phyloP scores from a whole-genome alignment of 1,139 yeast species.

The Barnettozyma hawaiiensis region DNA sequence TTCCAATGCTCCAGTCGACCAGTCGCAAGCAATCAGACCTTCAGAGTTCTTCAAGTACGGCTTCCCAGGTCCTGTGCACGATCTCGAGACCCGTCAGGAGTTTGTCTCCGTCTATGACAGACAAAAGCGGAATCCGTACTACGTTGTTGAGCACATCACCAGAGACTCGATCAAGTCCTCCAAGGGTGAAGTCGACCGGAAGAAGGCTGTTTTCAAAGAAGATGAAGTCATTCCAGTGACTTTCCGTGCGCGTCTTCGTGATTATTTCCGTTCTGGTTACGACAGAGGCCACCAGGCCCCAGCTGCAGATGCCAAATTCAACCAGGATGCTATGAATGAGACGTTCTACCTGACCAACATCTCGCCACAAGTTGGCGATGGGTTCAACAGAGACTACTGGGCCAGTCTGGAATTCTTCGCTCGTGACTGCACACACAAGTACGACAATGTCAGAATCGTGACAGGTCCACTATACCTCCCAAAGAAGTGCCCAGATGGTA shows the following conservation, averaged over 20 bases:
- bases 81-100: constrained; percentile 65
- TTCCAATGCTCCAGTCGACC: constrained; percentile 5
- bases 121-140: constrained; percentile 78
- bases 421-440: constrained; percentile 63
- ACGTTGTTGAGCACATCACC: constrained; percentile 92
- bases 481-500: constrained; percentile 67
- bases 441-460: constrained; percentile 72
- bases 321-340: constrained; percentile 89
- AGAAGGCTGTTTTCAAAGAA: constrained; percentile 76
- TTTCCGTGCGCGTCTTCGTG: constrained; percentile 72
- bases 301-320: constrained; percentile 92
- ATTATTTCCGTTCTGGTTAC: constrained; percentile 91
- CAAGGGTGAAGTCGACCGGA: constrained; percentile 53
- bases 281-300: constrained; percentile 98
- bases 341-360: constrained; percentile 86
- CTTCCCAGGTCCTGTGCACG: constrained; percentile 92
- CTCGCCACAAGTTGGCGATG: constrained; percentile 97
- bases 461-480: constrained; percentile 96
- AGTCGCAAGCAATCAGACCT: constrained; percentile 50
- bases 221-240: constrained; percentile 76
- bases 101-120: constrained; percentile 86
- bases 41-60: constrained; percentile 81
- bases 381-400: constrained; percentile 96
- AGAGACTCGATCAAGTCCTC: constrained; percentile 52
- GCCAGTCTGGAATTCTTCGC: constrained; percentile 92